These are phyloP conservation scores for Apiotrichum domesticum DNA, from an alignment of 1,284 basidiomycete genomes.

Conservation along the genomic window DNA sequence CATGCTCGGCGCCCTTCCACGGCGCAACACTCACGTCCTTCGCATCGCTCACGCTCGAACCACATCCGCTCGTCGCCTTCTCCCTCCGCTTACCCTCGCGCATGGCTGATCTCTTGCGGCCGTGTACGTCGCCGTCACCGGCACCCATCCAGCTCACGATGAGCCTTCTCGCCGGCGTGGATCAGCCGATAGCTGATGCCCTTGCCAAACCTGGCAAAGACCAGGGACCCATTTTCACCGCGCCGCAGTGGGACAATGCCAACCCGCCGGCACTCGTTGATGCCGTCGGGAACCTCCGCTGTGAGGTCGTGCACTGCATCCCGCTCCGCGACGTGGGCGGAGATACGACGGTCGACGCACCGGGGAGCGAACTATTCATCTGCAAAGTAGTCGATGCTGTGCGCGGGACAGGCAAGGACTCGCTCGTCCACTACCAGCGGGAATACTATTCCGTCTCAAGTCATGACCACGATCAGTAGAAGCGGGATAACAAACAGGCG, in stretches of 20 bases:
- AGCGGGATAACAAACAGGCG: no score
- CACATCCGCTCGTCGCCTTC: slow-evolving; percentile 77
- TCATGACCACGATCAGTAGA: neutral
- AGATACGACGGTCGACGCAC: slow-evolving; percentile 1
- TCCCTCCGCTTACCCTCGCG: slow-evolving; percentile 80
- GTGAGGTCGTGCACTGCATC: slow-evolving; percentile 27
- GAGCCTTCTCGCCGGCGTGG: slow-evolving; percentile 26
- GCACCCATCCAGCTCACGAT: slow-evolving; percentile 21
- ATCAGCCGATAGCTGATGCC: slow-evolving; percentile 27
- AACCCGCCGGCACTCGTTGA: slow-evolving; percentile 17
- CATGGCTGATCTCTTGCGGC: slow-evolving; percentile 61
- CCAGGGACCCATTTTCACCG: slow-evolving; percentile 26
- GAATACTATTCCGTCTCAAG: slow-evolving; percentile 20
- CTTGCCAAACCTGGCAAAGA: slow-evolving; percentile 27
- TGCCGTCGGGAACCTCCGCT: slow-evolving; percentile 23
- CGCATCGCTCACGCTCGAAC: slow-evolving; percentile 81
- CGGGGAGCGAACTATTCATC: slow-evolving; percentile 43
- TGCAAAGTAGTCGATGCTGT: slow-evolving; percentile 33
- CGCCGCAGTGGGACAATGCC: slow-evolving; percentile 13
- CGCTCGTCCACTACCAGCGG: slow-evolving; percentile 34
- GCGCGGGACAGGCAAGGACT: slow-evolving; percentile 13
- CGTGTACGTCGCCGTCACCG: slow-evolving; percentile 1
- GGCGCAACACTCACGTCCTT: slow-evolving; percentile 89
- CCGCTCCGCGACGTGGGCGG: slow-evolving; percentile 20
- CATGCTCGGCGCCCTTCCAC: slow-evolving; percentile 50